A percentile compares a stretch with the other conserved stretches of the same genome.
These are phyloP conservation scores for Garcia nutans DNA, from an alignment of 345 rosid genomes.

Conservation along the genomic window DNA sequence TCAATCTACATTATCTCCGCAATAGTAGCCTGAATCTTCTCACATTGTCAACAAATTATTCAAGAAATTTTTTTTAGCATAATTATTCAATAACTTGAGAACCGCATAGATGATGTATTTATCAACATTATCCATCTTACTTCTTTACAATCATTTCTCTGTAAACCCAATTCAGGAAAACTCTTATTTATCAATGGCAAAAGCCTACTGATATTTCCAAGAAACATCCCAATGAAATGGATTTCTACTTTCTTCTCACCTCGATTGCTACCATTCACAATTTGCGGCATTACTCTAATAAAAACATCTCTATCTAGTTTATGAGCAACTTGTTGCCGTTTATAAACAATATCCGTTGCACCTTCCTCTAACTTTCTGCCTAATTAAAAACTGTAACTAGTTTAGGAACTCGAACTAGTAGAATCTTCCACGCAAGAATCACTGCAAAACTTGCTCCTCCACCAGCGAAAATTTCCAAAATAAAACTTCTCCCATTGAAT, in stretches of 20 bases:
- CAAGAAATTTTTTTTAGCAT: too few species aligned
- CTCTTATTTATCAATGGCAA: conserved; percentile 11
- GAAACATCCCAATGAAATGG: conserved; percentile 33
- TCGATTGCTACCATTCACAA: conserved; percentile 9
- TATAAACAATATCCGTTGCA: conserved; percentile 39
- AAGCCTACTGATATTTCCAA: conserved; percentile 27
- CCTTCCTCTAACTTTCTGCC: conserved; percentile 28
- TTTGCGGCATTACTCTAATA: conserved; percentile 9
- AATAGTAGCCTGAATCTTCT: too few species aligned
- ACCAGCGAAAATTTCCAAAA: too few species aligned
- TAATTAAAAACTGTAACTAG: too few species aligned
- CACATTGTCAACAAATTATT: too few species aligned
- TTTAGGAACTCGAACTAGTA: too few species aligned
- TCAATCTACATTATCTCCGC: too few species aligned
- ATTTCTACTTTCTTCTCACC: not conserved
- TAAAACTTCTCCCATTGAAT: too few species aligned
- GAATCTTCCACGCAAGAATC: too few species aligned
- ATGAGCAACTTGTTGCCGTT: not conserved
- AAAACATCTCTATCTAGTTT: conserved; percentile 34
- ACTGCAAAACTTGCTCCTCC: too few species aligned
- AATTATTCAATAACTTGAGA: too few species aligned
- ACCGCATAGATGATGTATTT: too few species aligned
- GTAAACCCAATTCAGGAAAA: conserved; percentile 41
- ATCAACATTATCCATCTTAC: conserved; percentile 42
- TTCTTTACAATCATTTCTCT: conserved; percentile 38